These are phyloP conservation scores for Chytriomyces sp. DNA, from an alignment of 192 early-diverging fungal species.

Conservation along the genomic window DNA sequence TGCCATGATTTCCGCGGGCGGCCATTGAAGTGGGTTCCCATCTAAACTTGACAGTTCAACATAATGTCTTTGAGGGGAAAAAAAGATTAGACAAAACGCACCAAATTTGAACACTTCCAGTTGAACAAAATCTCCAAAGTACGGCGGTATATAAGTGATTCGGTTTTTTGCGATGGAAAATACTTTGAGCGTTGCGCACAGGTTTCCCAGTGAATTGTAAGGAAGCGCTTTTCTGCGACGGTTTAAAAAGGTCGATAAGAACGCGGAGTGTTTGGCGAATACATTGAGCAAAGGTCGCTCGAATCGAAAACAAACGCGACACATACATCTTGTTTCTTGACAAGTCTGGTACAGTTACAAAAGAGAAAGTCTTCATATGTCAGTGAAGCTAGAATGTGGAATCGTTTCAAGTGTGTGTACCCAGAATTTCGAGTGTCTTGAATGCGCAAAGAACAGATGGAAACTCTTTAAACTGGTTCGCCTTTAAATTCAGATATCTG, in stretches of 20 bases:
- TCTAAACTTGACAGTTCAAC: background rate
- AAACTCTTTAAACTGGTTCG: constrained; percentile 4
- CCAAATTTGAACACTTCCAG: constrained; percentile 15
- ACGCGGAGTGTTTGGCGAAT: background rate
- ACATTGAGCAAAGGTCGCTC: no score
- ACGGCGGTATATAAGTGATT: constrained; percentile 6
- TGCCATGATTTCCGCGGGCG: constrained; percentile 7
- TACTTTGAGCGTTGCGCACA: constrained; percentile 13
- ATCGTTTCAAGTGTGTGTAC: background rate
- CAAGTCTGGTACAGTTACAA: background rate
- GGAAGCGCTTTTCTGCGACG: background rate
- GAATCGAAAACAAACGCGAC: no score
- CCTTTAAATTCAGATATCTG: constrained; percentile 7
- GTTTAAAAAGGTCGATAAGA: background rate
- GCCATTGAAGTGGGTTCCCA: constrained; percentile 25
- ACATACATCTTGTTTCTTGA: constrained; percentile 16
- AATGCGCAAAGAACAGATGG: background rate
- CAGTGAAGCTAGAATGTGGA: background rate
- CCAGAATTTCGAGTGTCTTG: constrained; percentile 6
- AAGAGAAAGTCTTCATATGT: background rate
- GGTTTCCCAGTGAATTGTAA: constrained; percentile 1
- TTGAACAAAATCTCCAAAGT: background rate
- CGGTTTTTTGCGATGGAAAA: constrained; percentile 18
- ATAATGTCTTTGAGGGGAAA: no score
- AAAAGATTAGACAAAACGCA: background rate